Evolutionary conservation across 129 eudicot genomes (phyloP).

Genomic region (Kitagawia praeruptora): DNA sequence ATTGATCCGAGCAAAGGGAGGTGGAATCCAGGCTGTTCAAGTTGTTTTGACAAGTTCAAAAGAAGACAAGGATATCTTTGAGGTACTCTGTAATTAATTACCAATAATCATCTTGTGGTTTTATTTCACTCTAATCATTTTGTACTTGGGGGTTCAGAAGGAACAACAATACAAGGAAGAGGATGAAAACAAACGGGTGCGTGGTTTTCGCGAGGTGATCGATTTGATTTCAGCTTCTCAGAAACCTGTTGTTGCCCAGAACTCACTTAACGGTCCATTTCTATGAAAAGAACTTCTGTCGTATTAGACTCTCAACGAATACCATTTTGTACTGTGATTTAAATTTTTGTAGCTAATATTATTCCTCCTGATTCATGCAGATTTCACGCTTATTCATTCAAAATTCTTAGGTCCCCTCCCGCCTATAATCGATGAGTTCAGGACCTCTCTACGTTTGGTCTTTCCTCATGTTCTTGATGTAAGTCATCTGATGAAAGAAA

Average conservation of each 20-base stretch:
- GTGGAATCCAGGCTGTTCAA: constrained; percentile 59
- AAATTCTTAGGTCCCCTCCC: constrained; percentile 87
- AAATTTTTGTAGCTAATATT: not conserved
- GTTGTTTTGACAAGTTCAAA: constrained; percentile 72
- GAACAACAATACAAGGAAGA: constrained; percentile 58
- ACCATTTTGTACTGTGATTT: not conserved
- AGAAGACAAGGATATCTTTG: constrained; percentile 57
- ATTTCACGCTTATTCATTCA: constrained; percentile 71
- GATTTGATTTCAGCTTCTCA: constrained; percentile 82
- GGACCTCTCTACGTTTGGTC: constrained; percentile 37
- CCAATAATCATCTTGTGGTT: constrained; percentile 1
- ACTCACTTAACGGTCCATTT: constrained; percentile 67
- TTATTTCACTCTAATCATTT: not conserved
- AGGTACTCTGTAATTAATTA: constrained; percentile 33
- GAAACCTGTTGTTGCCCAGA: constrained; percentile 92
- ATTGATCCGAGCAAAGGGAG: constrained; percentile 49
- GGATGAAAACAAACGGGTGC: constrained; percentile 48
- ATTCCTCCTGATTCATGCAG: constrained; percentile 31
- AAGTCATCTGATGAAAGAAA: constrained; percentile 74
- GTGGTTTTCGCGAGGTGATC: constrained; percentile 97
- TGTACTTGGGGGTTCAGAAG: constrained; percentile 30
- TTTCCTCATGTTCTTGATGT: constrained; percentile 62
- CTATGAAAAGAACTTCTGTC: constrained; percentile 16
- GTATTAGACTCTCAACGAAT: constrained; percentile 6
- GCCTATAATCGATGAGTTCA: constrained; percentile 53